phyloP scores from a whole-genome alignment of 73 alveolate genomes.

The Stentor roeselii region DNA sequence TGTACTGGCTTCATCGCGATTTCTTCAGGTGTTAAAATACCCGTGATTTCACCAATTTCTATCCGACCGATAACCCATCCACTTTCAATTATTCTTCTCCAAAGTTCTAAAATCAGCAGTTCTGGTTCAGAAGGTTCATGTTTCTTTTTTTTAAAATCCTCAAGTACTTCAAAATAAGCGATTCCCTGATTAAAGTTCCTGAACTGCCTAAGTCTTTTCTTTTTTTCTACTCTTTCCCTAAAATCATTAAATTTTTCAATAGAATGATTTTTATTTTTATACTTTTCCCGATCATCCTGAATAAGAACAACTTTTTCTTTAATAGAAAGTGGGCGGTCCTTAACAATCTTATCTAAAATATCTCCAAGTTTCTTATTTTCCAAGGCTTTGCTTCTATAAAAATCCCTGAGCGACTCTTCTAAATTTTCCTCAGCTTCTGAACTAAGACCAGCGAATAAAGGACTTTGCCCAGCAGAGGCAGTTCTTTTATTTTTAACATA shows the following conservation, averaged over 20 bases:
- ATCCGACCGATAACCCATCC: background rate
- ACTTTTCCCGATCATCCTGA: background rate
- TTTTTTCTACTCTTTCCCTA: background rate
- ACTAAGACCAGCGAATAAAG: background rate
- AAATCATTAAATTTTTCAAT: slow-evolving; percentile 13
- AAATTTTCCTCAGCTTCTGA: slow-evolving; percentile 10
- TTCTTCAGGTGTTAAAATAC: background rate
- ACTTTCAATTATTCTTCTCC: background rate
- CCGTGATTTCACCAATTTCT: background rate
- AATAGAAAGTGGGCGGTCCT: slow-evolving; percentile 11
- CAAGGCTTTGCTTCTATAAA: background rate
- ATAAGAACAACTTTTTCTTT: slow-evolving; percentile 6
- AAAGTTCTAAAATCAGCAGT: background rate
- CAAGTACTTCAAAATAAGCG: background rate
- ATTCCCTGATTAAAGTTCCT: background rate
- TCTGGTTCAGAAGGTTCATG: slow-evolving; percentile 14
- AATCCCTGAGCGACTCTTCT: slow-evolving; percentile 9
- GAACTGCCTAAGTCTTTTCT: background rate
- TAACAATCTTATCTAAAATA: background rate
- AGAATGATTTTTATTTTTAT: background rate
- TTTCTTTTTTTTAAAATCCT: slow-evolving; percentile 10
- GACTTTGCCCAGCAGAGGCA: background rate
- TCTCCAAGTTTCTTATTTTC: slow-evolving; percentile 7
- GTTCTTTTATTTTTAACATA: background rate
- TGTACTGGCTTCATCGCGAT: background rate